Conservation (phyloP, 495 filamentous ascomycete genomes). For the Lepraria neglecta region DNA sequence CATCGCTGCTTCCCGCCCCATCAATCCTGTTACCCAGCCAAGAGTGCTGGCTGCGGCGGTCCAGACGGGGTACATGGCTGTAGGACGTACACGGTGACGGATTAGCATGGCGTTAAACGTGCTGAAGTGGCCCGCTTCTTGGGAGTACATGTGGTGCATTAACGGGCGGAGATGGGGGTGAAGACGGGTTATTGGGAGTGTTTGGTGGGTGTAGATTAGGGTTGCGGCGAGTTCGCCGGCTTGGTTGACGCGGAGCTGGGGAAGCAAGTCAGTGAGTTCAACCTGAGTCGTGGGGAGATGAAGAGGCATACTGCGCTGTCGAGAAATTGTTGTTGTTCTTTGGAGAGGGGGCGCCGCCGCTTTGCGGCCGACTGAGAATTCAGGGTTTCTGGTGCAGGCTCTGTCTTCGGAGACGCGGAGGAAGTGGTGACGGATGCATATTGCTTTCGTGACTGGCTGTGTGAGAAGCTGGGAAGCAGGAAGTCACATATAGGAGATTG, state of each 20-base stretch:
- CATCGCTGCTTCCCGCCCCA: constrained; percentile 95
- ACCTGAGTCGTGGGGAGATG: not conserved
- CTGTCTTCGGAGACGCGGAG: constrained; percentile 15
- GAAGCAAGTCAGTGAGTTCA: not conserved
- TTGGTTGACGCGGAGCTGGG: constrained; percentile 74
- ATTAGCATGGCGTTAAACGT: constrained; percentile 82
- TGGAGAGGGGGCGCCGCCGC: constrained; percentile 57
- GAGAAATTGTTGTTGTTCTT: constrained; percentile 66
- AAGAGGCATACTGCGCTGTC: constrained; percentile 49
- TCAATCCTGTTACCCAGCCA: constrained; percentile 81
- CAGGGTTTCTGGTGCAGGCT: constrained; percentile 7
- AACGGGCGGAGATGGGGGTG: constrained; percentile 82
- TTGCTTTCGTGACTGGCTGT: not conserved
- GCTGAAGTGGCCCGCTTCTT: constrained; percentile 78
- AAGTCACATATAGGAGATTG: constrained; percentile 28
- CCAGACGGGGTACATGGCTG: constrained; percentile 91
- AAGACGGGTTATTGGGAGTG: constrained; percentile 61
- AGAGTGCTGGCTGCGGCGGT: constrained; percentile 72
- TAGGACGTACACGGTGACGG: constrained; percentile 86
- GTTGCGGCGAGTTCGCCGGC: constrained; percentile 83
- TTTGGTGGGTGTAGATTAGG: constrained; percentile 79
- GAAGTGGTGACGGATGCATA: constrained; percentile 22
- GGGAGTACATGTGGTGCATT: constrained; percentile 98
- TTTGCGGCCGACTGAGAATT: constrained; percentile 25
- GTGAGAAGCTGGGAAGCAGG: constrained; percentile 28